Evolutionary conservation across 495 filamentous ascomycete species (phyloP).

Genomic region (Tuber melanosporum): DNA sequence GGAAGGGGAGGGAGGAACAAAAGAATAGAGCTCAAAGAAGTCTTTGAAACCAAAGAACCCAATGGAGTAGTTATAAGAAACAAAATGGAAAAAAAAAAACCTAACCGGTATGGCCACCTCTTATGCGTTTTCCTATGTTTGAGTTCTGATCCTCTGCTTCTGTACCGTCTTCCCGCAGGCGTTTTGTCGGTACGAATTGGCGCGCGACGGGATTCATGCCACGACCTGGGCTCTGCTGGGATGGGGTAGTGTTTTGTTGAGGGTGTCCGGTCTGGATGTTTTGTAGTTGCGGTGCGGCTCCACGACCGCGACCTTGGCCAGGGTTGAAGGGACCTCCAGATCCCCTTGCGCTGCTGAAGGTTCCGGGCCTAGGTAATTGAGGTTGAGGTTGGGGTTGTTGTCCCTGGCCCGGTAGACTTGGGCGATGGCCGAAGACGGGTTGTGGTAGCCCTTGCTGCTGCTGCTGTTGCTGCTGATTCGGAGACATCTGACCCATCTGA

Average conservation of each 20-base stretch:
- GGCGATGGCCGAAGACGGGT: constrained; percentile 24
- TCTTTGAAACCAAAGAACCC: neutral
- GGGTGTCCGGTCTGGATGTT: constrained; percentile 34
- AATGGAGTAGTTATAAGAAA: neutral
- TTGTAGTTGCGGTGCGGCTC: constrained; percentile 26
- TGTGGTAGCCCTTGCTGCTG: constrained; percentile 25
- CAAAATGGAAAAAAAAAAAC: neutral
- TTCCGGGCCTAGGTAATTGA: constrained; percentile 28
- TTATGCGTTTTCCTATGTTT: constrained; percentile 27
- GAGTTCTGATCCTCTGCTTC: constrained; percentile 28
- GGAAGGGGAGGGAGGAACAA: neutral
- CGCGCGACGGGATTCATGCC: constrained; percentile 38
- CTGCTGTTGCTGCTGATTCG: constrained; percentile 21
- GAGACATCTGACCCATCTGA: constrained; percentile 7
- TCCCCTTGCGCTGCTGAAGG: constrained; percentile 20
- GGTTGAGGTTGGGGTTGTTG: constrained; percentile 26
- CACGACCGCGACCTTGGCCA: constrained; percentile 29
- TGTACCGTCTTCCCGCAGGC: constrained; percentile 30
- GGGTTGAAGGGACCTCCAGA: constrained; percentile 18
- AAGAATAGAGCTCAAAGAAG: neutral
- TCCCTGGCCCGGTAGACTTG: constrained; percentile 19
- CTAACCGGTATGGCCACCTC: constrained; percentile 32
- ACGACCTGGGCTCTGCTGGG: constrained; percentile 27
- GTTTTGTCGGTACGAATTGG: constrained; percentile 38
- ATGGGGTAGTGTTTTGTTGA: constrained; percentile 14